A percentile compares a stretch with the other conserved stretches of the same genome.
phyloP scores from a whole-genome alignment of 2,329 filamentous ascomycete genomes.

The Aspergillus thermomutatus region DNA sequence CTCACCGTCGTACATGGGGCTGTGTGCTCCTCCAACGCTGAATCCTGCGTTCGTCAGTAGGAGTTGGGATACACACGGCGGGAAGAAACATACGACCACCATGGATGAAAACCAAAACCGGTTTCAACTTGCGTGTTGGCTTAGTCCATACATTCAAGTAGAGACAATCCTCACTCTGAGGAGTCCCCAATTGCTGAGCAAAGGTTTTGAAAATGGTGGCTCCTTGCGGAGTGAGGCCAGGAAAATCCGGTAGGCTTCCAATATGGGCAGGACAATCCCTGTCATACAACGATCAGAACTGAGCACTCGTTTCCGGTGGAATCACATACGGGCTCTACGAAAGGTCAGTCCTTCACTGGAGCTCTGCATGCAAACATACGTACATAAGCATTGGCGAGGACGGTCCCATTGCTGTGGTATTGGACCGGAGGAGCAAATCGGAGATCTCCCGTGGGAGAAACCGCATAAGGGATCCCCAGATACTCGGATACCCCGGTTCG shows the following conservation, averaged over 20 bases:
- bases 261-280: slow-evolving; percentile 24
- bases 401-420: slow-evolving; percentile 9
- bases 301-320: background rate
- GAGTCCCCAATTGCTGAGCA: slow-evolving; percentile 16
- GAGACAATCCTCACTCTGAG: slow-evolving; percentile 36
- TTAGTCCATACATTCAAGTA: slow-evolving; percentile 34
- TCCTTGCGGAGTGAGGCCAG: slow-evolving; percentile 19
- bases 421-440: slow-evolving; percentile 25
- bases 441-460: slow-evolving; percentile 22
- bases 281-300: background rate
- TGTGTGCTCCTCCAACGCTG: slow-evolving; percentile 32
- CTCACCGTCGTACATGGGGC: slow-evolving; percentile 36
- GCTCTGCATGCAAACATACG: background rate
- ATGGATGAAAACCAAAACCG: slow-evolving; percentile 42
- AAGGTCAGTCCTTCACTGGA: background rate
- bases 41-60: slow-evolving; percentile 27
- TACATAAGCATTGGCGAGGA: slow-evolving; percentile 13
- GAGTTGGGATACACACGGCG: background rate
- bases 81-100: slow-evolving; percentile 34
- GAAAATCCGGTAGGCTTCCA: slow-evolving; percentile 16
- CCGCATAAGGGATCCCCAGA: slow-evolving; percentile 28
- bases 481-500: slow-evolving; percentile 21
- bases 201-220: slow-evolving; percentile 18
- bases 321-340: slow-evolving; percentile 15
- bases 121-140: slow-evolving; percentile 21